phyloP scores from a whole-genome alignment of 805 yeast genomes.

The Candida ascalaphidarum region DNA sequence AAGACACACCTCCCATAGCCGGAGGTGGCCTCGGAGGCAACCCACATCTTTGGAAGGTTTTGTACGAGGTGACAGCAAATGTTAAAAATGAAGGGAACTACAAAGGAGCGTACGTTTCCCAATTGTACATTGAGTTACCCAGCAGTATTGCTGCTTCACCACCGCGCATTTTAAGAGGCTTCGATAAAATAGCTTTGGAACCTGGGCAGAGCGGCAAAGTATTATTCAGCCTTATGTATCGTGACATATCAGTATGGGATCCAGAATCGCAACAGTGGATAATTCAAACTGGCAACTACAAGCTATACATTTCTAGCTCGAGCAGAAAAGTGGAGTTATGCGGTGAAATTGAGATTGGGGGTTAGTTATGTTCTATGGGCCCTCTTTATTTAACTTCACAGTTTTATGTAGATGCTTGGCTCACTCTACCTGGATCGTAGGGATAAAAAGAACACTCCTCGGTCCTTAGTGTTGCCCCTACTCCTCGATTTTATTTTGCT shows the following conservation, averaged over 20 bases:
- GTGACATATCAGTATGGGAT: constrained; percentile 54
- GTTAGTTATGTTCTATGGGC: too few relatives aligned
- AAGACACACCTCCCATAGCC: constrained; percentile 26
- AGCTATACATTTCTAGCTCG: constrained; percentile 42
- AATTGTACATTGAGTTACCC: constrained; percentile 46
- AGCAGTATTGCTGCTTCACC: constrained; percentile 42
- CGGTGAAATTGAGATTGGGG: constrained; percentile 37
- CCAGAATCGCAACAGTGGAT: constrained; percentile 48
- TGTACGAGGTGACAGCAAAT: constrained; percentile 36
- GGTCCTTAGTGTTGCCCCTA: too few relatives aligned
- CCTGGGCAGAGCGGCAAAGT: constrained; percentile 31
- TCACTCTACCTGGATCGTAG: too few relatives aligned
- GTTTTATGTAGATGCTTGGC: too few relatives aligned
- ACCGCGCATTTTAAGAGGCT: constrained; percentile 45
- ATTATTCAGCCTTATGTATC: constrained; percentile 36
- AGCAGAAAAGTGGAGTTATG: constrained; percentile 38
- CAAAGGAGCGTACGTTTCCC: constrained; percentile 42
- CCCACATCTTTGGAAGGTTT: constrained; percentile 48
- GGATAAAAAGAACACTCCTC: too few relatives aligned
- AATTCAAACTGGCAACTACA: constrained; percentile 47
- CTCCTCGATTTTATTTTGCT: too few relatives aligned
- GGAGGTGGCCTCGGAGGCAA: constrained; percentile 55
- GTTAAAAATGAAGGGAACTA: constrained; percentile 41
- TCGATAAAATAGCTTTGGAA: constrained; percentile 42
- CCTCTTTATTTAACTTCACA: too few relatives aligned